Evolutionary conservation across 495 filamentous ascomycete genomes (phyloP).

Genomic region (Darksidea phi): DNA sequence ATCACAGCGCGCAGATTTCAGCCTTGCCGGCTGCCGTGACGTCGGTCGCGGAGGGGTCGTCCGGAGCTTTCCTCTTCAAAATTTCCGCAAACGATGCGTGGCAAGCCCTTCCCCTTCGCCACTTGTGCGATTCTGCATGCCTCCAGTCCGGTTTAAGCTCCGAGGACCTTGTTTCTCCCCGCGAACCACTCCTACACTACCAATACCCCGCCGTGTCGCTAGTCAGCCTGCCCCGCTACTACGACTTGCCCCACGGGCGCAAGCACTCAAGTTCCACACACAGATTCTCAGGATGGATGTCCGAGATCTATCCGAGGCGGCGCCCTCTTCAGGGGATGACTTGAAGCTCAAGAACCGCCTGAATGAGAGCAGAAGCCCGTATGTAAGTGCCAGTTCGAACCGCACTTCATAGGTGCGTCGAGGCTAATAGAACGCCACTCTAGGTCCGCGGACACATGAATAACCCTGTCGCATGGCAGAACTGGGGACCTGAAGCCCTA

Average conservation of each 20-base stretch:
- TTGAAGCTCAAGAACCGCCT: slow-evolving; percentile 65
- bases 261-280: slow-evolving; percentile 14
- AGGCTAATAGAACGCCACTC: slow-evolving; percentile 10
- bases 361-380: slow-evolving; percentile 73
- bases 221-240: not conserved
- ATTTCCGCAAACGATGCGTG: too few relatives aligned
- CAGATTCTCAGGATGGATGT: slow-evolving; percentile 31
- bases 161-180: slow-evolving; percentile 24
- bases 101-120: too few relatives aligned
- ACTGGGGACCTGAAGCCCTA: slow-evolving; percentile 76
- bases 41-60: too few relatives aligned
- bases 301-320: slow-evolving; percentile 13
- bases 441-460: slow-evolving; percentile 76
- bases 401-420: not conserved
- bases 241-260: not conserved
- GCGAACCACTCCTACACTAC: not conserved
- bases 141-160: slow-evolving; percentile 22
- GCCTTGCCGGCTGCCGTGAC: too few relatives aligned
- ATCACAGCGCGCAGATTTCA: too few relatives aligned
- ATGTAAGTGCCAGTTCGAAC: slow-evolving; percentile 53
- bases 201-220: not conserved
- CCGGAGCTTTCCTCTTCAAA: too few relatives aligned
- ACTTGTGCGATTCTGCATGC: slow-evolving; percentile 8
- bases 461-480: slow-evolving; percentile 92
- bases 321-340: slow-evolving; percentile 11